These are phyloP conservation scores for Leucocoprinus leucothites DNA, from an alignment of 768 basidiomycete species.

Conservation along the genomic window DNA sequence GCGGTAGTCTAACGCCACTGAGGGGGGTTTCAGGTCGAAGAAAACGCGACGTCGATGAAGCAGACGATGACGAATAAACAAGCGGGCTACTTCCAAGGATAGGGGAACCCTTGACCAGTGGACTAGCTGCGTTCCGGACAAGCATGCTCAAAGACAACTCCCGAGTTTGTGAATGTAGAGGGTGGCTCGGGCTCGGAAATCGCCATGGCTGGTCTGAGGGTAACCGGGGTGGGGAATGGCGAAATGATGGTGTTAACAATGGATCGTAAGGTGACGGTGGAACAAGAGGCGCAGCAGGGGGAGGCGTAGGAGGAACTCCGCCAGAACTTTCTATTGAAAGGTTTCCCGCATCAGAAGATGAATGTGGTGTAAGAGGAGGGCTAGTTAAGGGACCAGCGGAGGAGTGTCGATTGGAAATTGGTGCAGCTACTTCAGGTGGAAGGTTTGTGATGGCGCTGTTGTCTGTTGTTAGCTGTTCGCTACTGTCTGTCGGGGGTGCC, in stretches of 20 bases:
- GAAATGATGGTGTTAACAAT: slow-evolving; percentile 69
- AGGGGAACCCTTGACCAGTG: slow-evolving; percentile 32
- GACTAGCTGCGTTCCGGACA: slow-evolving; percentile 50
- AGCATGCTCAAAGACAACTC: slow-evolving; percentile 68
- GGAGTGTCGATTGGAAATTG: slow-evolving; percentile 5
- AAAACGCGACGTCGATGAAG: slow-evolving; percentile 19
- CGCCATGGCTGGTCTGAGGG: slow-evolving; percentile 83
- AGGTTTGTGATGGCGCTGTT: slow-evolving; percentile 10
- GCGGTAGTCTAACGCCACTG: slow-evolving; percentile 26
- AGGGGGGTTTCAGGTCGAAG: slow-evolving; percentile 15
- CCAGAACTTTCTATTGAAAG: slow-evolving; percentile 22
- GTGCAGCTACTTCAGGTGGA: slow-evolving; percentile 15
- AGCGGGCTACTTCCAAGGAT: slow-evolving; percentile 27
- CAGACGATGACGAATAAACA: slow-evolving; percentile 31
- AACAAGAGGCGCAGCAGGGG: slow-evolving; percentile 32
- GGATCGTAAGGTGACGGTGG: slow-evolving; percentile 79
- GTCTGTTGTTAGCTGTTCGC: slow-evolving; percentile 18
- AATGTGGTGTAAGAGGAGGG: slow-evolving; percentile 32
- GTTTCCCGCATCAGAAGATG: slow-evolving; percentile 28
- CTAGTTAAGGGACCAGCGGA: slow-evolving; percentile 11
- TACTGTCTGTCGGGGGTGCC: slow-evolving; percentile 19
- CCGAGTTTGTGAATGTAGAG: slow-evolving; percentile 60
- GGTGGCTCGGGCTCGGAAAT: slow-evolving; percentile 76
- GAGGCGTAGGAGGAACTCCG: slow-evolving; percentile 22
- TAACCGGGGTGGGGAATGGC: slow-evolving; percentile 70